phyloP scores from a whole-genome alignment of 164 flowering plant genomes.

The Litsea cubeba region DNA sequence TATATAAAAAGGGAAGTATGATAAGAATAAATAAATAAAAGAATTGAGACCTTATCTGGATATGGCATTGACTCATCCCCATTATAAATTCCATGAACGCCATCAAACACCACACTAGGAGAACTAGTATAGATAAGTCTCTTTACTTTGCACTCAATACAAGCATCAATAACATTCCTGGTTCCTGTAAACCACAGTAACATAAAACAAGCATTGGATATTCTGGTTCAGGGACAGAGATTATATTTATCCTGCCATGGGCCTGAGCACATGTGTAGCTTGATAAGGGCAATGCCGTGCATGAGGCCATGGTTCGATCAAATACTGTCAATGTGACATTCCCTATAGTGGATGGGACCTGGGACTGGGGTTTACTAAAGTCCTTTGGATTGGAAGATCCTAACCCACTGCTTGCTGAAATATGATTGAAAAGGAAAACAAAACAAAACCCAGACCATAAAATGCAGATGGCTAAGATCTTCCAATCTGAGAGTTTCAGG shows the following conservation, averaged over 20 bases:
- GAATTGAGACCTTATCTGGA: conserved; percentile 58
- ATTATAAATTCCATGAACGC: conserved; percentile 67
- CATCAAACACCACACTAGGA: conserved; percentile 97
- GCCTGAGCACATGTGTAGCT: background rate
- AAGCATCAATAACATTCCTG: conserved; percentile 81
- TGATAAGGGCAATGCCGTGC: background rate
- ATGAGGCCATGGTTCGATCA: background rate
- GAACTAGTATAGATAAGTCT: conserved; percentile 91
- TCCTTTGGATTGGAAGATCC: background rate
- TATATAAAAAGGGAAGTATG: background rate
- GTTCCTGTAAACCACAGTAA: conserved; percentile 48
- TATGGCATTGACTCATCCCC: conserved; percentile 84
- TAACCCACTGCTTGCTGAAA: background rate
- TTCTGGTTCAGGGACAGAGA: background rate
- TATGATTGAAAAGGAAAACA: background rate
- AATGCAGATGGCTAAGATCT: background rate
- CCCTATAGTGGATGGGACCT: background rate
- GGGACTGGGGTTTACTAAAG: background rate
- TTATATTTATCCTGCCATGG: background rate
- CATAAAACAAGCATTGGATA: conserved; percentile 9
- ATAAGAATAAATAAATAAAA: background rate
- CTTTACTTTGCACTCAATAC: conserved; percentile 71
- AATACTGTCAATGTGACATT: background rate
- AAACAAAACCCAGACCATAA: background rate
- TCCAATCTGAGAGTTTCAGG: background rate